Evolutionary conservation across 2,329 filamentous ascomycete species (phyloP), one percentile per base, ranked within the genome.

Genomic region (Coniochaeta ligniaria): DNA sequence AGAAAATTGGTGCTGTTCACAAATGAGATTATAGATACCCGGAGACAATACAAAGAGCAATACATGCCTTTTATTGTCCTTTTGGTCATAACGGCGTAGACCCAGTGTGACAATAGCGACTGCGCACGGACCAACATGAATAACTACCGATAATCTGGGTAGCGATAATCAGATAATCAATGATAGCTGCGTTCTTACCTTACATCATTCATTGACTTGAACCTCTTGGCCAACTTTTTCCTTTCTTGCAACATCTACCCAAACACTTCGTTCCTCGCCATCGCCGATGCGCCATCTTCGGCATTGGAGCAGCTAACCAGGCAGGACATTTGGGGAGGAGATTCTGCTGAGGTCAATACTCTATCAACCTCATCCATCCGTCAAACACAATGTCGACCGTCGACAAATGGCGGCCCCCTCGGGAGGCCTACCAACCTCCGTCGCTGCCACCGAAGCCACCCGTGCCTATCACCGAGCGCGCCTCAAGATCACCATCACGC

Each of bases 341-440:
- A 52, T 52, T 31, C 47, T 14, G 47, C 47, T 28, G 47, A 52
- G 16, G 47, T 28, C 20, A n/a, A 8, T 6, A 22, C 22, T n/a
- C 24, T 24, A 52, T n/a, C n/a, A 52, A 47, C 43, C 43, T 26
- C 47, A 9, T 31, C 47, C 14, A 52, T 28, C 6, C 47, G 12
- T n/a, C 47, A 20, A 38, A 38, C 54, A 35, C 58, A 59, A 86
- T 86, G 83, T 83, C 83, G 64, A 85, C 81, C 70, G 80, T 86
- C 72, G 83, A 85, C 70, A 75, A 80, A 69, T 86, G 86, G 66
- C 78, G 83, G 63, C 82, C 82, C 59, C 75, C 79, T 58, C 78
- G 82, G 62, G 83, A 85, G 71, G 78, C 77, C 64, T 85, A 85
- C 65, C 82, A 84, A 66, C 81, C 83, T 60, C 82, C 83, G 16